Conservation (phyloP, 176 grass and related monocot species). For the Triticum dicoccoides region DNA sequence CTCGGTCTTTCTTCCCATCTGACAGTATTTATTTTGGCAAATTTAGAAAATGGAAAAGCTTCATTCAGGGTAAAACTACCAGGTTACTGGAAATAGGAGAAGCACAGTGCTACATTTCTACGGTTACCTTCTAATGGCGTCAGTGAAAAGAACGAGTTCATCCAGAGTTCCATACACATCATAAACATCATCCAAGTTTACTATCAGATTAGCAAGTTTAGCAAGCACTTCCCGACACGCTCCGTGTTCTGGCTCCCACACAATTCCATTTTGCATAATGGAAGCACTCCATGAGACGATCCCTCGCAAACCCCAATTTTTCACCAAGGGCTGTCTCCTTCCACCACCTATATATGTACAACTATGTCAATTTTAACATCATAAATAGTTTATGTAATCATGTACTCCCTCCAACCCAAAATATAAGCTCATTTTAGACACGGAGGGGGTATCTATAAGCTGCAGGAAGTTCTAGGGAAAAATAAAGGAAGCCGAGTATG, state of each 20-base stretch:
- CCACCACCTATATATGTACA: slow-evolving; percentile 48
- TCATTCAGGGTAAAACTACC: background rate
- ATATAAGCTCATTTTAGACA: too few species aligned
- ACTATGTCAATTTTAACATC: background rate
- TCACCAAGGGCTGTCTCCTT: slow-evolving; percentile 24
- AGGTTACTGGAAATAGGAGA: background rate
- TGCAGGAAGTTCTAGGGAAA: too few species aligned
- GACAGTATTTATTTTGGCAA: background rate
- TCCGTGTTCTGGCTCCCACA: slow-evolving; percentile 16
- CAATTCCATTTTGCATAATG: slow-evolving; percentile 35
- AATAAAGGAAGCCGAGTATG: too few species aligned
- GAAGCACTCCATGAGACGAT: slow-evolving; percentile 57
- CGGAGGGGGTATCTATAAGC: too few species aligned
- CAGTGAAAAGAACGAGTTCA: slow-evolving; percentile 45
- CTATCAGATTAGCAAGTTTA: slow-evolving; percentile 17
- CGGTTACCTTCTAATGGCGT: slow-evolving; percentile 40
- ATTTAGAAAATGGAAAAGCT: background rate
- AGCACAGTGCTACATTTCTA: background rate
- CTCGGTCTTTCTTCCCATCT: slow-evolving; percentile 39
- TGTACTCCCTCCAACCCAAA: too few species aligned
- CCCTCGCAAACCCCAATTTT: slow-evolving; percentile 39
- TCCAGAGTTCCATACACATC: slow-evolving; percentile 55
- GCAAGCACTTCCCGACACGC: slow-evolving; percentile 22
- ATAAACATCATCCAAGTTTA: slow-evolving; percentile 52
- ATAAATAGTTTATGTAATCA: background rate